A percentile compares a stretch with the other conserved stretches of the same genome.
These are phyloP conservation scores for Barnettozyma pratensis DNA, from an alignment of 805 yeast species.

Conservation along the genomic window DNA sequence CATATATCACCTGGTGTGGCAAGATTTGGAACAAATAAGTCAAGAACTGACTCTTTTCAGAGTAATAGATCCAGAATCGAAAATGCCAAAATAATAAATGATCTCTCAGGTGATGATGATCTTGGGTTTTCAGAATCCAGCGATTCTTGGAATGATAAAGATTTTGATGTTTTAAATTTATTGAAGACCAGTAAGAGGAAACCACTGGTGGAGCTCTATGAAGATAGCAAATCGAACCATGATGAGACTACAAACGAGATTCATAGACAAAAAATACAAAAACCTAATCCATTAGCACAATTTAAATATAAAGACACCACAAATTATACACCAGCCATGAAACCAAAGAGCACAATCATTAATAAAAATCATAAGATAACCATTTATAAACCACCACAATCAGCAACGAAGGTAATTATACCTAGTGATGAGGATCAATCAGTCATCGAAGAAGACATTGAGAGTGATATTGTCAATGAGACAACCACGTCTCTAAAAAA, in stretches of 20 bases:
- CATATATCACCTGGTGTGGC: background rate
- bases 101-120: background rate
- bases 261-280: too few relatives aligned
- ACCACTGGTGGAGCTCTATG: background rate
- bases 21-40: background rate
- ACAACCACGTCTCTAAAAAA: conserved; percentile 1
- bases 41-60: background rate
- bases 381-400: background rate
- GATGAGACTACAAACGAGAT: too few relatives aligned
- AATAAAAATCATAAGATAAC: background rate
- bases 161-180: background rate
- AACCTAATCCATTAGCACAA: too few relatives aligned
- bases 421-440: background rate
- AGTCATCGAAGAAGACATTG: too few relatives aligned
- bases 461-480: too few relatives aligned
- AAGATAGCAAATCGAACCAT: too few relatives aligned
- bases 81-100: background rate
- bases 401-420: background rate
- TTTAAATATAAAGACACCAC: background rate
- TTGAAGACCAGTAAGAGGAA: background rate
- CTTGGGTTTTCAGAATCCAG: background rate
- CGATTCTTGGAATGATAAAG: background rate
- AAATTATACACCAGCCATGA: background rate
- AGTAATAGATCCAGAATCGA: too few relatives aligned
- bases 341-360: background rate